These are phyloP conservation scores for Amylocystis lapponica DNA, from an alignment of 768 basidiomycete genomes.

Conservation along the genomic window DNA sequence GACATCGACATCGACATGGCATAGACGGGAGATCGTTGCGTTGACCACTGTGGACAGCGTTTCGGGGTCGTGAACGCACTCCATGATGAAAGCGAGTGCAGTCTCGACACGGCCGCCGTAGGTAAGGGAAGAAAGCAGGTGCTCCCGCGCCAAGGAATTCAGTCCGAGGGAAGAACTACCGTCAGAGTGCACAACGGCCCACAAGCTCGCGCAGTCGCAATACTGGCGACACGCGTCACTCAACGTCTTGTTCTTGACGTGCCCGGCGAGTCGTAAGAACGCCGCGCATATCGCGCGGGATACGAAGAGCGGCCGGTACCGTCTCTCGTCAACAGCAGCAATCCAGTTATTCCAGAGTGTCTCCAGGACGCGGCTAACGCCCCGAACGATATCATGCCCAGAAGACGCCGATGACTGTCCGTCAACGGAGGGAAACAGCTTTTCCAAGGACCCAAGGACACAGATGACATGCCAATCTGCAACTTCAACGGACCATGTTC, in stretches of 20 bases:
- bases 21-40: neutral
- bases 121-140: conserved; percentile 8
- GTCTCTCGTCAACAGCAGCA: neutral
- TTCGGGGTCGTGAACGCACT: conserved; percentile 1
- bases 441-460: conserved; percentile 7
- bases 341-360: conserved; percentile 33
- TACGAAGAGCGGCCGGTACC: conserved; percentile 2
- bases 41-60: conserved; percentile 6
- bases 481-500: neutral
- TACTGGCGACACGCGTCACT: conserved; percentile 6
- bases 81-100: conserved; percentile 9
- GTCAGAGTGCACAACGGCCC: conserved; percentile 2
- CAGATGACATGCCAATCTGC: conserved; percentile 16
- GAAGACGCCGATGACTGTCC: neutral
- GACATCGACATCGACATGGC: conserved; percentile 3
- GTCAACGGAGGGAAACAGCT: neutral
- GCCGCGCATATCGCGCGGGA: conserved; percentile 11
- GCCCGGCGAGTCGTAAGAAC: conserved; percentile 16
- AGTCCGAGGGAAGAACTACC: neutral
- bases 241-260: conserved; percentile 5
- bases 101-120: conserved; percentile 9
- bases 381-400: conserved; percentile 1
- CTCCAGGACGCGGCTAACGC: conserved; percentile 7
- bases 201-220: neutral
- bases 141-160: conserved; percentile 7